Evolutionary conservation across 352 stramenopile genomes (phyloP).

Genomic region (Globisporangium viniferum): DNA sequence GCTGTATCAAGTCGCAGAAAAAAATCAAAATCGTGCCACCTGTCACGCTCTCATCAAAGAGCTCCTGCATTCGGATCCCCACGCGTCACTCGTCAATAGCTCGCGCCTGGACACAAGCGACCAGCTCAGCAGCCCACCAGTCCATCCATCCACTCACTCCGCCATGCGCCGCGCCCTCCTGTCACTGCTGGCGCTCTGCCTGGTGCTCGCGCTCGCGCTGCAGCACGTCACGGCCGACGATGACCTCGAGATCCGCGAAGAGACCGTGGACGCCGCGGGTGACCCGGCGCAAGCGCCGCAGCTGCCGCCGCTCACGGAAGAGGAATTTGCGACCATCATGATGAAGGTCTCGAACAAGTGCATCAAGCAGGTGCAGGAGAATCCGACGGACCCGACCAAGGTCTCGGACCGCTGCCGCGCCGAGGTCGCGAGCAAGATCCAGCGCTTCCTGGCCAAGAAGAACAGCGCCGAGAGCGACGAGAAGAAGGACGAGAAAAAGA

Average conservation of each 20-base stretch:
- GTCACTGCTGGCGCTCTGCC: constrained; percentile 45
- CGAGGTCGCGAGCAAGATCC: constrained; percentile 53
- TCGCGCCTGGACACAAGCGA: constrained; percentile 1
- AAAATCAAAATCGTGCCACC: constrained; percentile 2
- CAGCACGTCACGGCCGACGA: constrained; percentile 11
- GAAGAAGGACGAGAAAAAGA: constrained; percentile 22
- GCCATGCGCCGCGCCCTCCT: constrained; percentile 45
- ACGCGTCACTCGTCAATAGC: constrained; percentile 6
- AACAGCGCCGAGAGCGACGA: constrained; percentile 27
- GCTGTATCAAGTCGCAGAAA: neutral
- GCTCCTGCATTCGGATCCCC: neutral
- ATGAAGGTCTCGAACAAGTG: constrained; percentile 74
- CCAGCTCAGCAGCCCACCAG: neutral
- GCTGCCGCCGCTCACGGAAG: constrained; percentile 43
- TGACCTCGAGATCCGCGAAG: constrained; percentile 33
- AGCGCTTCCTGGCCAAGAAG: constrained; percentile 57
- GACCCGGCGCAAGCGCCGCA: constrained; percentile 26
- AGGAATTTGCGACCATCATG: constrained; percentile 68
- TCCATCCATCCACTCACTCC: neutral
- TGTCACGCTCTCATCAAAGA: constrained; percentile 10
- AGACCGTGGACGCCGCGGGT: constrained; percentile 33
- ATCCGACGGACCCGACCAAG: constrained; percentile 52
- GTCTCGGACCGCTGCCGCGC: constrained; percentile 65
- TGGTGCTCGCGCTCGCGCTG: constrained; percentile 29
- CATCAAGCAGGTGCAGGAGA: constrained; percentile 66